phyloP scores from a whole-genome alignment of 805 yeast species.

The Grigorovia yakushimaensis region DNA sequence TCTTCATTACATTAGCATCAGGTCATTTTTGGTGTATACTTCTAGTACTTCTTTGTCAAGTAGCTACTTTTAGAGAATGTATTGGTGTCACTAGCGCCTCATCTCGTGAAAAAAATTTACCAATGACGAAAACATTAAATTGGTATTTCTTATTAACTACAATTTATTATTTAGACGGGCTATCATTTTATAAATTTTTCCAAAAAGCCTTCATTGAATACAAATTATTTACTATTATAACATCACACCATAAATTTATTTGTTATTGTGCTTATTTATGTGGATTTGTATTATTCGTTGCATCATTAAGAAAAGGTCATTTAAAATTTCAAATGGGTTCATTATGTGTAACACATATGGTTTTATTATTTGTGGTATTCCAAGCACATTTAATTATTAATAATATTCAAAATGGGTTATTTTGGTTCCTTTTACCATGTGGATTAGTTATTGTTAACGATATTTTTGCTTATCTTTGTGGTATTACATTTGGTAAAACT shows the following conservation, averaged over 20 bases:
- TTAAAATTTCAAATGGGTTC: slow-evolving; percentile 90
- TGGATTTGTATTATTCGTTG: slow-evolving; percentile 86
- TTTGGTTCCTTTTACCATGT: slow-evolving; percentile 91
- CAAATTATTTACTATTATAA: slow-evolving; percentile 38
- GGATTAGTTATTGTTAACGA: slow-evolving; percentile 89
- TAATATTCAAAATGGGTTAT: slow-evolving; percentile 80
- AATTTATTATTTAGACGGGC: slow-evolving; percentile 82
- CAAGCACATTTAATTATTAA: slow-evolving; percentile 90
- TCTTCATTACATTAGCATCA: slow-evolving; percentile 59
- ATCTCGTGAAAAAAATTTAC: slow-evolving; percentile 71
- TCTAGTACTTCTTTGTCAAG: slow-evolving; percentile 63
- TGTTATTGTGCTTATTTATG: slow-evolving; percentile 74
- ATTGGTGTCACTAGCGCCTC: slow-evolving; percentile 76
- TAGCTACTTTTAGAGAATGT: slow-evolving; percentile 83
- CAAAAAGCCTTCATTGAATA: slow-evolving; percentile 31
- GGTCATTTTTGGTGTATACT: slow-evolving; percentile 80
- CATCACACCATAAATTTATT: slow-evolving; percentile 72
- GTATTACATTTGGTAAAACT: slow-evolving; percentile 90
- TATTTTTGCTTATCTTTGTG: slow-evolving; percentile 93
- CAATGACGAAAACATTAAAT: slow-evolving; percentile 71
- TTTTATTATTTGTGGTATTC: slow-evolving; percentile 75
- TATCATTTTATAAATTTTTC: slow-evolving; percentile 63
- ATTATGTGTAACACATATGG: slow-evolving; percentile 90
- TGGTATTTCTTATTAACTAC: slow-evolving; percentile 91
- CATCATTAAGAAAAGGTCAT: slow-evolving; percentile 79